phyloP scores from a whole-genome alignment of 768 basidiomycete genomes.

The Candolleomyces efflorescens region DNA sequence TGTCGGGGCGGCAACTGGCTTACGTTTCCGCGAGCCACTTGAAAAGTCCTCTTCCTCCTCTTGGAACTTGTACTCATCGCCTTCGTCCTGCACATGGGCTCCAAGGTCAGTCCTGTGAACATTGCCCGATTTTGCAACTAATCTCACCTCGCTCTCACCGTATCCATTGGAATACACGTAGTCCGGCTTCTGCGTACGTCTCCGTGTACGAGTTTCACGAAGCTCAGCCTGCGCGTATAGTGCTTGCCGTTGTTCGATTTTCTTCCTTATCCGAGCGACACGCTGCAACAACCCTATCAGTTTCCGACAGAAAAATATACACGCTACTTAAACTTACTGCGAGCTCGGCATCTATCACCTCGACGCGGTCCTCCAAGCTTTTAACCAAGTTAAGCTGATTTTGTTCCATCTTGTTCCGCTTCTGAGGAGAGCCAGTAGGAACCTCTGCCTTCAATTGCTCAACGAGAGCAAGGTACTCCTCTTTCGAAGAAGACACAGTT shows the following conservation, averaged over 20 bases:
- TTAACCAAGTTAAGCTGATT: conserved; percentile 60
- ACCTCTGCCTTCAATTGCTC: conserved; percentile 53
- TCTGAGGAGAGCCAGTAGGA: conserved; percentile 43
- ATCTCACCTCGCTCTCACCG: conserved; percentile 51
- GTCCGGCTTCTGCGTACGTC: conserved; percentile 68
- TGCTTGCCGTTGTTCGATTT: conserved; percentile 61
- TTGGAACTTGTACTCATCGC: conserved; percentile 58
- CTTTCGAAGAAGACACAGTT: conserved; percentile 63
- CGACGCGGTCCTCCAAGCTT: conserved; percentile 59
- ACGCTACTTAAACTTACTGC: conserved; percentile 42
- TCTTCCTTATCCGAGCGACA: conserved; percentile 63
- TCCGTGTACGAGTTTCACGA: conserved; percentile 74
- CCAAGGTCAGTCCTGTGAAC: conserved; percentile 23
- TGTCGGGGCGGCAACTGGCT: conserved; percentile 27
- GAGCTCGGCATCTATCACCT: conserved; percentile 64
- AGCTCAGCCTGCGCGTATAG: conserved; percentile 73
- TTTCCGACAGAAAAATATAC: neutral
- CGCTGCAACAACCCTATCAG: conserved; percentile 41
- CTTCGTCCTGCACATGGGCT: conserved; percentile 46
- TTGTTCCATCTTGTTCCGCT: conserved; percentile 51
- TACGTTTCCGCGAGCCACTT: conserved; percentile 36
- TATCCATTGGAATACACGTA: conserved; percentile 72
- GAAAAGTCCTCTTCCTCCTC: conserved; percentile 50
- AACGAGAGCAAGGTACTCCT: conserved; percentile 66
- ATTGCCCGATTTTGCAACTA: conserved; percentile 19